phyloP scores from a whole-genome alignment of 78 protist species.

The Tieghemostelium lacteum region DNA sequence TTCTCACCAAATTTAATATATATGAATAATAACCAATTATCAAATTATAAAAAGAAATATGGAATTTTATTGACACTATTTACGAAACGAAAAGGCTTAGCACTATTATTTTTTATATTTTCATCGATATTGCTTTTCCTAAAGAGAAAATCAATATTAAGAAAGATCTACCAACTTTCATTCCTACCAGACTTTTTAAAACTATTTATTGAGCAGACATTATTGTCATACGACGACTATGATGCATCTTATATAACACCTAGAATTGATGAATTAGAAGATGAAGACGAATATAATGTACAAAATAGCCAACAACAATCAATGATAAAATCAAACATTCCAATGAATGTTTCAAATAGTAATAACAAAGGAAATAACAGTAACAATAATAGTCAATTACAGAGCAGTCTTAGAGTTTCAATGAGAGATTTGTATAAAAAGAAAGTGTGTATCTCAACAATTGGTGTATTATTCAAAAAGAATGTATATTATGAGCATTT shows the following conservation, averaged over 20 bases:
- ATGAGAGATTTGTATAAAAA: constrained; percentile 15
- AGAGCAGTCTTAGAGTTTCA: not conserved
- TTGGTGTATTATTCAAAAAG: constrained; percentile 63
- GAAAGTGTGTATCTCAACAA: constrained; percentile 40
- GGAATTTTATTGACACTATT: too few relatives aligned
- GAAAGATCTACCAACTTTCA: not conserved
- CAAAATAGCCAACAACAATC: too few relatives aligned
- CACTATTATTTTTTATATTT: too few relatives aligned
- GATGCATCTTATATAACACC: not conserved
- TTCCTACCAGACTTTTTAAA: constrained; percentile 15
- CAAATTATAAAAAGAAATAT: too few relatives aligned
- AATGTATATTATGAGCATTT: constrained; percentile 56
- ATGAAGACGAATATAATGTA: not conserved
- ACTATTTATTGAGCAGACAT: constrained; percentile 4
- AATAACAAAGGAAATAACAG: not conserved
- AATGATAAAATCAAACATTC: too few relatives aligned
- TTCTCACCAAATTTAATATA: too few relatives aligned
- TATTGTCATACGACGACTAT: constrained; percentile 1
- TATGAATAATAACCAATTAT: too few relatives aligned
- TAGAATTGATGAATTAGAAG: not conserved
- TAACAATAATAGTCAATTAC: not conserved
- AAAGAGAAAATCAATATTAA: not conserved
- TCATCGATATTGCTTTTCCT: too few relatives aligned
- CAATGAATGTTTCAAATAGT: not conserved
- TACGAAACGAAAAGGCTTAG: too few relatives aligned